phyloP scores from a whole-genome alignment of 192 early-diverging fungal genomes.

The Dissophora globulifera region DNA sequence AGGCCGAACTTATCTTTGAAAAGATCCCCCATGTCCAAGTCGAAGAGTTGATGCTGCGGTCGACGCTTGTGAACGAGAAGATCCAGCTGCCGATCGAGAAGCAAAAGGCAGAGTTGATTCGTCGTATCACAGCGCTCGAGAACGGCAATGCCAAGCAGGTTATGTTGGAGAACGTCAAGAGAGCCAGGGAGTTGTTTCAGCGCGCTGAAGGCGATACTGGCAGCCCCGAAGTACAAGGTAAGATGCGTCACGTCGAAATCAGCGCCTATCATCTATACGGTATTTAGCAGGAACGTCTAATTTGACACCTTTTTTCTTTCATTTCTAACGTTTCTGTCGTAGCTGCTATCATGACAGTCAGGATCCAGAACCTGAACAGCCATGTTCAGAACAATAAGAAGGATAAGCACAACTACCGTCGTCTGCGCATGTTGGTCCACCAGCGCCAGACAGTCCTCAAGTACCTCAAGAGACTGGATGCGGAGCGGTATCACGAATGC shows the following conservation, averaged over 20 bases:
- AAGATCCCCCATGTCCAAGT: conserved; percentile 53
- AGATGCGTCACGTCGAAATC: too few relatives aligned
- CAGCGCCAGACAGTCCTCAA: conserved; percentile 87
- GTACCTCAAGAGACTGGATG: conserved; percentile 82
- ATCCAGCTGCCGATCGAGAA: conserved; percentile 54
- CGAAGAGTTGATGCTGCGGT: conserved; percentile 36
- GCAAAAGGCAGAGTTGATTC: conserved; percentile 70
- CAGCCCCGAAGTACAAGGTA: conserved; percentile 93
- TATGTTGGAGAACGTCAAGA: conserved; percentile 77
- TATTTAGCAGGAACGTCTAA: background rate
- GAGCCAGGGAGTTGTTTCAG: conserved; percentile 82
- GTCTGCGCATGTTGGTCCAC: conserved; percentile 81
- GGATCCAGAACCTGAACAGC: conserved; percentile 85
- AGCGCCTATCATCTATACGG: too few relatives aligned
- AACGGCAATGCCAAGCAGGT: conserved; percentile 84
- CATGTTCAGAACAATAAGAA: conserved; percentile 86
- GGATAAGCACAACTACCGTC: conserved; percentile 90
- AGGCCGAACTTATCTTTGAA: conserved; percentile 61
- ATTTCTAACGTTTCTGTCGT: background rate
- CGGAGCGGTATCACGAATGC: conserved; percentile 74
- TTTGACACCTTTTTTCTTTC: background rate
- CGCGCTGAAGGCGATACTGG: conserved; percentile 86
- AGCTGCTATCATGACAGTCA: conserved; percentile 92
- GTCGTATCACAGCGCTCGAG: conserved; percentile 81
- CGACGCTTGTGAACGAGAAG: conserved; percentile 33